Evolutionary conservation across 371 early-diverging fungal species (phyloP).

Genomic region (Enterocytospora artemiae): DNA sequence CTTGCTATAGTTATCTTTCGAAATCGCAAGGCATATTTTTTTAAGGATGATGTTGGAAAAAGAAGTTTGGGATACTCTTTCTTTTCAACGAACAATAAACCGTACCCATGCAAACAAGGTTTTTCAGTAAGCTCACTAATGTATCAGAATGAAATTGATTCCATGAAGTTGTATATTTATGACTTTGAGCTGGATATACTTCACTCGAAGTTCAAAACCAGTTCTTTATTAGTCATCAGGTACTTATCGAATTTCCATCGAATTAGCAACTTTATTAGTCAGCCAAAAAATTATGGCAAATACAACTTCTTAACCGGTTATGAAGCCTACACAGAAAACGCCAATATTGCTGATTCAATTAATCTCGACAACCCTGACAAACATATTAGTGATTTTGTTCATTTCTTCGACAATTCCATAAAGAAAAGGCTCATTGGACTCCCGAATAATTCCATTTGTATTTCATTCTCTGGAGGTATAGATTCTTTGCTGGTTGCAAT

Average conservation of each 20-base stretch:
- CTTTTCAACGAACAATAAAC: no score
- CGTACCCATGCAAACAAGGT: no score
- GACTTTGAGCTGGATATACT: neutral
- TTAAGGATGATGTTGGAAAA: conserved; percentile 49
- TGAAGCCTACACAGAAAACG: no score
- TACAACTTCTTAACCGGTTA: conserved; percentile 1
- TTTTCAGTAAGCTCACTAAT: conserved; percentile 23
- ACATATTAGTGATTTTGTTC: no score
- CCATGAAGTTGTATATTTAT: conserved; percentile 35
- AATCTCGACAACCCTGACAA: no score
- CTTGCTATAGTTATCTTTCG: conserved; percentile 22
- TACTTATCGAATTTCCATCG: neutral
- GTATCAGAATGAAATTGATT: conserved; percentile 33
- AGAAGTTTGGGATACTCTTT: conserved; percentile 34
- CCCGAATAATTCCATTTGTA: neutral
- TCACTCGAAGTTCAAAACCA: conserved; percentile 1
- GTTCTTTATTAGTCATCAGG: neutral
- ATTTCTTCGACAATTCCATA: no score
- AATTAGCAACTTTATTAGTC: neutral
- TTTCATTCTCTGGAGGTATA: conserved; percentile 48
- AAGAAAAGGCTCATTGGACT: no score
- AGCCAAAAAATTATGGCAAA: neutral
- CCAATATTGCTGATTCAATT: no score
- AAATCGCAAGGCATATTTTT: conserved; percentile 16
- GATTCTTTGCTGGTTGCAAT: conserved; percentile 41